Conservation (phyloP, 1,139 yeast species). For the Magnusiomyces tetraspermus region DNA sequence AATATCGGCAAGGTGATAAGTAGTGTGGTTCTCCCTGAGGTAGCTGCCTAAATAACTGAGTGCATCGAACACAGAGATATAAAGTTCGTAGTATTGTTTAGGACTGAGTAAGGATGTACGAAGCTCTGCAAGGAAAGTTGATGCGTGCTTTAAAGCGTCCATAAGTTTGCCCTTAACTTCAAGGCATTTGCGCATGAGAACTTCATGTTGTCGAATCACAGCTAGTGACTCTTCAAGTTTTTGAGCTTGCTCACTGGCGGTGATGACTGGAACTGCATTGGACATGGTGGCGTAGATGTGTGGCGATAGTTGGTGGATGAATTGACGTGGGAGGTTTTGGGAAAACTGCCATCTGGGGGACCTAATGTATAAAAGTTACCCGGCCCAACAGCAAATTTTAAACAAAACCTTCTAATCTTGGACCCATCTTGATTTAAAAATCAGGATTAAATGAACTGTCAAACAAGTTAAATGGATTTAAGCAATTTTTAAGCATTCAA, state of each 20-base stretch:
- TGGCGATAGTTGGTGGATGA: neutral
- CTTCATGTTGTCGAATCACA: slow-evolving; percentile 61
- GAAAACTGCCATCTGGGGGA: neutral
- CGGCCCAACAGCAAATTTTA: neutral
- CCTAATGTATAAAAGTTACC: neutral
- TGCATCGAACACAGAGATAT: slow-evolving; percentile 78
- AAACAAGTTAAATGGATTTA: no score
- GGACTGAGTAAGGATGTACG: slow-evolving; percentile 72
- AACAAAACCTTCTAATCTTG: neutral
- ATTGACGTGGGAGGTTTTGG: neutral
- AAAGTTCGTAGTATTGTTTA: slow-evolving; percentile 87
- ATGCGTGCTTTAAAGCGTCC: slow-evolving; percentile 84
- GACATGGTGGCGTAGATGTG: slow-evolving; percentile 9
- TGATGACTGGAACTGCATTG: slow-evolving; percentile 13
- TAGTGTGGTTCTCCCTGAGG: slow-evolving; percentile 56
- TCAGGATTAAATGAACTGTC: neutral
- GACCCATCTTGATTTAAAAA: neutral
- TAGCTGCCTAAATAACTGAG: slow-evolving; percentile 59
- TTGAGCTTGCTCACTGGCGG: slow-evolving; percentile 14
- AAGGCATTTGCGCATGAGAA: slow-evolving; percentile 67
- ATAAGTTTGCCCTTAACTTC: slow-evolving; percentile 60
- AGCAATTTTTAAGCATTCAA: no score
- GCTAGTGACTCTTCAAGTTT: slow-evolving; percentile 44
- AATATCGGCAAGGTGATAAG: slow-evolving; percentile 76
- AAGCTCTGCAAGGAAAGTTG: slow-evolving; percentile 72